Conservation (phyloP, 306 rosid genomes). For the Pyrus pyrifolia region DNA sequence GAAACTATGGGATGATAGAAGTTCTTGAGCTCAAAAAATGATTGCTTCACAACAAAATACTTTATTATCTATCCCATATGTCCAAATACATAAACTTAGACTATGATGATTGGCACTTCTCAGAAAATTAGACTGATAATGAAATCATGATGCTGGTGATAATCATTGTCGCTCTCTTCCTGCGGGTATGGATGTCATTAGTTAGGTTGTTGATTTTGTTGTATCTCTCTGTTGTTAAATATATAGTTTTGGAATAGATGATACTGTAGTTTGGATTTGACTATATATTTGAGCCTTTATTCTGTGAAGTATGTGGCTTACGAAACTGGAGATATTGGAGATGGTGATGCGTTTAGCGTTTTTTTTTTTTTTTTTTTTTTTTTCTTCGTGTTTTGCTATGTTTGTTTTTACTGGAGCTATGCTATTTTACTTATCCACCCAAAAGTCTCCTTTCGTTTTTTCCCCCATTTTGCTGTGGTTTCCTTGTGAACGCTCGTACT, state of each 20-base stretch:
- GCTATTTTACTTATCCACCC: not conserved
- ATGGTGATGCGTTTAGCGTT: not conserved
- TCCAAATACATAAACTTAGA: not conserved
- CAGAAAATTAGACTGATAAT: not conserved
- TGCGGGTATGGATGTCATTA: not conserved
- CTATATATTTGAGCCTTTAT: not conserved
- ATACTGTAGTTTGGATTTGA: not conserved
- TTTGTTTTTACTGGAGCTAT: not conserved
- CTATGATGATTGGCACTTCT: not conserved
- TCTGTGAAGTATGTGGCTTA: no score
- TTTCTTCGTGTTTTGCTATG: not conserved
- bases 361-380: no score
- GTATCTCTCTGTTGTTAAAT: not conserved
- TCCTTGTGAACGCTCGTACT: not conserved
- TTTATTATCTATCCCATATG: not conserved
- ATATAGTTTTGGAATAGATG: not conserved
- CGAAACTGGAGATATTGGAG: not conserved
- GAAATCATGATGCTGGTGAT: not conserved
- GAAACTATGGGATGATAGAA: not conserved
- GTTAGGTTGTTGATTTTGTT: not conserved
- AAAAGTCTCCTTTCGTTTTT: not conserved
- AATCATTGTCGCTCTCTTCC: not conserved
- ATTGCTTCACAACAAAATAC: not conserved
- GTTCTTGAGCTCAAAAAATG: not conserved
- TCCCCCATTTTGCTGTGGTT: not conserved